Evolutionary conservation across 768 basidiomycete species (phyloP), one percentile per base, ranked within the genome.

Genomic region (Boletus pseudo-olivaceus): DNA sequence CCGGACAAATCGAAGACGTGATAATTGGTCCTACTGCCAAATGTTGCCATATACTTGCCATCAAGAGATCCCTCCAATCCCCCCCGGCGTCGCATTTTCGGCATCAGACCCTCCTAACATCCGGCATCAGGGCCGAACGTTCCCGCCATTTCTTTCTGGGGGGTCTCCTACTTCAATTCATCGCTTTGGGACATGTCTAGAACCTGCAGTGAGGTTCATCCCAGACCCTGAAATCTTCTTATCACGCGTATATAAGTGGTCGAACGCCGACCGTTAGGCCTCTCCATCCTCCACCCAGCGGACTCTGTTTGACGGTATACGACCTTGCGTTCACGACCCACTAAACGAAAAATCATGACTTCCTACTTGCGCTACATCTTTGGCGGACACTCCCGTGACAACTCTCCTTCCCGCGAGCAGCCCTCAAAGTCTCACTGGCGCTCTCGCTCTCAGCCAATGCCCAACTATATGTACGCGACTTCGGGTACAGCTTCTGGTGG

Each of bases 281-380:
- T 56, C 46, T 58, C 48, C 53, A 56, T 58, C 42, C 45, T 51
- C 56, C 33, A 59, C 29, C 50, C 45, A 48, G 54, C 57, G 53
- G 55, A 46, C 44, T 54, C 45, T 53, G 19, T n/a, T 55, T 34
- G 50, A 56, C 54, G 48, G 49, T 44, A 45, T 41, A 63, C 63
- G 57, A 62, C 62, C 46, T 38, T 37, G 46, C 40, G 12, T 49
- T 61, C 40, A 66, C 70, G 62, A 61, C 50, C 37, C 8, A 33
- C 45, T 19, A 30, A 29, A 65, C 59, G 53, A 54, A 47, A 17
- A 49, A 59, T 51, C 53, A 81, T 81, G 80, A 73, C 78, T 47
- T 76, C 80, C 33, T 78, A 79, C 70, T 62, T 82, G 54, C 80
- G 80, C 56, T 78, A 66, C 55, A 68, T 78, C 60, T 78, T 78